Evolutionary conservation across 148 eudicot species (phyloP).

Genomic region (Chenopodium berlandieri): DNA sequence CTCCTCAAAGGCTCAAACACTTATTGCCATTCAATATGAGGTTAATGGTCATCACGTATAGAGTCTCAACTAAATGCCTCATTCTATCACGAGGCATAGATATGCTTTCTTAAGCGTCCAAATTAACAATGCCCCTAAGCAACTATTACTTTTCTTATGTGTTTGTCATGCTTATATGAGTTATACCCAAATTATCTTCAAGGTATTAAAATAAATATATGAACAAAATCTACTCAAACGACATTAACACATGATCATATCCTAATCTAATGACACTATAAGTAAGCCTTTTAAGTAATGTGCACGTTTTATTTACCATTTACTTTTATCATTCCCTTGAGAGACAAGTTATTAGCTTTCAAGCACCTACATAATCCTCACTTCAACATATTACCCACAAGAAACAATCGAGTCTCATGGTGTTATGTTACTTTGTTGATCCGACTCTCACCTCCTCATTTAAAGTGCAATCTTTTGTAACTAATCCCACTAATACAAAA

Average conservation of each 20-base stretch:
- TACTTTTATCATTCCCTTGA: neutral
- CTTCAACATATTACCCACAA: neutral
- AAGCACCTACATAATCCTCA: neutral
- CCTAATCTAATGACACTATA: neutral
- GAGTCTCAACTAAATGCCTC: neutral
- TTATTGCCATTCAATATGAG: neutral
- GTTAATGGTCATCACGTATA: neutral
- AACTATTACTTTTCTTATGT: neutral
- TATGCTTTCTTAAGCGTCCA: neutral
- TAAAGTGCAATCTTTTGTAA: neutral
- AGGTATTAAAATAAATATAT: neutral
- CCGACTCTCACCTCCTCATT: neutral
- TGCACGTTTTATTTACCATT: neutral
- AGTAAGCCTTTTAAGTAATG: neutral
- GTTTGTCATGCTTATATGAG: neutral
- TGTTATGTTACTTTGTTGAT: neutral
- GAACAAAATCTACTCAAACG: neutral
- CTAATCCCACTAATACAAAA: neutral
- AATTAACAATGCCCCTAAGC: neutral
- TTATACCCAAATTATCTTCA: neutral
- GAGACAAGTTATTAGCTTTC: neutral
- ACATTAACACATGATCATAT: neutral
- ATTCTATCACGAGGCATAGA: neutral
- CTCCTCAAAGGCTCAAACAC: neutral
- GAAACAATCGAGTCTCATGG: neutral